Conservation (phyloP, 371 early-diverging fungal genomes). For the Mycotypha africana region DNA sequence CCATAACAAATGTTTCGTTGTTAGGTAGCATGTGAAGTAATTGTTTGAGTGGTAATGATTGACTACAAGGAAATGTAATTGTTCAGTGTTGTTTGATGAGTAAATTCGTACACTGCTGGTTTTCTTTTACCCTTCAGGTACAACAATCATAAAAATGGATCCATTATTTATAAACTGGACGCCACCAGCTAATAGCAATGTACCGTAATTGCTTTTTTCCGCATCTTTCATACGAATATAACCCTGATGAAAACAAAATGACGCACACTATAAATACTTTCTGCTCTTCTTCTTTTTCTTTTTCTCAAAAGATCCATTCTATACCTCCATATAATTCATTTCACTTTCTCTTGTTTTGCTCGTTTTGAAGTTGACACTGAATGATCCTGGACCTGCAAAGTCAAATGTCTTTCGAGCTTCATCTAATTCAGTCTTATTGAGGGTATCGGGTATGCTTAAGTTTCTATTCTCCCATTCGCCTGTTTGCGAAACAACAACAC, state of each 20-base stretch:
- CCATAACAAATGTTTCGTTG: constrained; percentile 30
- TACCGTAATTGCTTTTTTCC: constrained; percentile 48
- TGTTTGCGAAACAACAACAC: constrained; percentile 4
- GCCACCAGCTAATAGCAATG: constrained; percentile 49
- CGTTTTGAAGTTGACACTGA: constrained; percentile 44
- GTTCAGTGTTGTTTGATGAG: neutral
- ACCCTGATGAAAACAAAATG: no score
- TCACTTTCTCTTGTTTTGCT: constrained; percentile 37
- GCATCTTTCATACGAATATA: constrained; percentile 48
- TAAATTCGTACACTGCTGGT: neutral
- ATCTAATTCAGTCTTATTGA: constrained; percentile 27
- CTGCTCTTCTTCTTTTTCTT: no score
- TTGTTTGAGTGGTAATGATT: constrained; percentile 34
- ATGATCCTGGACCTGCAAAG: constrained; percentile 30
- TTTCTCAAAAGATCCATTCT: no score
- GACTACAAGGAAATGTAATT: constrained; percentile 10
- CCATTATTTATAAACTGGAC: constrained; percentile 54
- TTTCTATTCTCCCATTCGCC: constrained; percentile 37
- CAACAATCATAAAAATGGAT: constrained; percentile 51
- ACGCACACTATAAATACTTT: no score
- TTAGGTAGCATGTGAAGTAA: constrained; percentile 55
- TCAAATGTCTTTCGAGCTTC: constrained; percentile 30
- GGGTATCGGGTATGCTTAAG: constrained; percentile 18
- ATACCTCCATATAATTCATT: constrained; percentile 52
- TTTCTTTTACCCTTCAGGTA: constrained; percentile 45